These are phyloP conservation scores for Trichoderma aggressivum DNA, from an alignment of 2,329 filamentous ascomycete species.

Conservation along the genomic window DNA sequence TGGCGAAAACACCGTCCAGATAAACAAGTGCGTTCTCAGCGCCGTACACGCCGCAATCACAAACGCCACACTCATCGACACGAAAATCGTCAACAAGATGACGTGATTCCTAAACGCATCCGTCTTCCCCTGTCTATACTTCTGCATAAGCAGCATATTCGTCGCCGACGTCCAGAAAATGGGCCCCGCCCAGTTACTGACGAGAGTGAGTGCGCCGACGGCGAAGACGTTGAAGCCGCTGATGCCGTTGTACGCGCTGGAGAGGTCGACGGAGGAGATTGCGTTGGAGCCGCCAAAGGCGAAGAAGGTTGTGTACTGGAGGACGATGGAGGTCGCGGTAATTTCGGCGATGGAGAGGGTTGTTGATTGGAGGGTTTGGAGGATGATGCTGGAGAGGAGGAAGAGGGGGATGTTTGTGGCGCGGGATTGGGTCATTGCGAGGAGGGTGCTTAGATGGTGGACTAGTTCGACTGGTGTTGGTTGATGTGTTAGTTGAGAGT, in stretches of 20 bases:
- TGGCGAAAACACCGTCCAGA: conserved; percentile 98
- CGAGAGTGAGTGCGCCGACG: conserved; percentile 80
- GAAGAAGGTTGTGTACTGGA: conserved; percentile 84
- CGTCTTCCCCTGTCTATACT: conserved; percentile 26
- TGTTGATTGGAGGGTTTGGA: conserved; percentile 46
- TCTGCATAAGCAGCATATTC: conserved; percentile 54
- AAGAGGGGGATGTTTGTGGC: conserved; percentile 83
- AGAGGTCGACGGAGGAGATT: conserved; percentile 92
- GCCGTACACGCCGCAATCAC: conserved; percentile 88
- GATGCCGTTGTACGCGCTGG: conserved; percentile 92
- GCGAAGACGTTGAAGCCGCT: conserved; percentile 73
- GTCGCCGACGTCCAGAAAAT: conserved; percentile 79
- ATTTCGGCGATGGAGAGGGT: conserved; percentile 55
- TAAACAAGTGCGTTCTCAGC: conserved; percentile 85
- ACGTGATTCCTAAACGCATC: conserved; percentile 51
- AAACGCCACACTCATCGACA: conserved; percentile 59
- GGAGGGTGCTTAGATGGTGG: conserved; percentile 70
- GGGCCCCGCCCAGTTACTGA: conserved; percentile 87
- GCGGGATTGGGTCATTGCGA: conserved; percentile 83
- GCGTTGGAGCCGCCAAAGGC: conserved; percentile 88
- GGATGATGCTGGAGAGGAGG: conserved; percentile 65
- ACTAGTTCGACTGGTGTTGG: conserved; percentile 42
- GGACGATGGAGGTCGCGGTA: conserved; percentile 67
- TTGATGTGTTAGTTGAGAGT: neutral
- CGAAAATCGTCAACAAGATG: conserved; percentile 66